These are phyloP conservation scores for Hypoxylon sp. DNA, from an alignment of 2,329 filamentous ascomycete species.

Conservation along the genomic window DNA sequence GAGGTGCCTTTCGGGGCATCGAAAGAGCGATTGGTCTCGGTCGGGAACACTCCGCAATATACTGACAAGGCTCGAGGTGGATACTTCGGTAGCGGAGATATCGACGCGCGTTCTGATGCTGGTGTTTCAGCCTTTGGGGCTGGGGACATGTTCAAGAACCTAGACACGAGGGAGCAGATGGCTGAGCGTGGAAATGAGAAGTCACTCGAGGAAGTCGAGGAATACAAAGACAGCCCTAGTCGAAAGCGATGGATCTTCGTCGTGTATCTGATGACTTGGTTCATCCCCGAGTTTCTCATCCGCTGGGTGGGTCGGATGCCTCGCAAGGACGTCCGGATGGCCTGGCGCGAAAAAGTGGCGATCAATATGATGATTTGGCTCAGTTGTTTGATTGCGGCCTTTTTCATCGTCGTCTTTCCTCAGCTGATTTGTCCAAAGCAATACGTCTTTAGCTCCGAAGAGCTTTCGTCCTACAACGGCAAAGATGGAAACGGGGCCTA, in stretches of 20 bases:
- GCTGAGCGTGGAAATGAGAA: conserved; percentile 95
- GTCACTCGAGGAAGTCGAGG: conserved; percentile 90
- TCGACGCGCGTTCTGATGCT: conserved; percentile 90
- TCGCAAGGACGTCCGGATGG: conserved; percentile 90
- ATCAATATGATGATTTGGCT: conserved; percentile 99
- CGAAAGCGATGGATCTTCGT: conserved; percentile 92
- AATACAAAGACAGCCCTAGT: conserved; percentile 78
- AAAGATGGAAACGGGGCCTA: conserved; percentile 75
- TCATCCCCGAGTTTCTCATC: conserved; percentile 86
- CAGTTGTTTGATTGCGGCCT: conserved; percentile 79
- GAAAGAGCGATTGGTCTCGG: conserved; percentile 68
- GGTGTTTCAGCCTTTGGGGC: conserved; percentile 90
- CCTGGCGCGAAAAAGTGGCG: conserved; percentile 96
- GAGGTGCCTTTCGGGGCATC: conserved; percentile 70
- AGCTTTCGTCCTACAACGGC: conserved; percentile 81
- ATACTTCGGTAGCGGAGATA: conserved; percentile 83
- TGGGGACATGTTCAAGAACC: conserved; percentile 97
- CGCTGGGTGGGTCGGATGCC: conserved; percentile 83
- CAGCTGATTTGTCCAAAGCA: conserved; percentile 90
- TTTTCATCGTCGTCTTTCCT: conserved; percentile 93
- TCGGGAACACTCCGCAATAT: conserved; percentile 69
- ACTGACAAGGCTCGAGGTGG: conserved; percentile 81
- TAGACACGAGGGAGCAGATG: conserved; percentile 94
- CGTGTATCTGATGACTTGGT: conserved; percentile 87
- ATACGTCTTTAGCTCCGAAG: conserved; percentile 83